phyloP scores from a whole-genome alignment of 2,329 filamentous ascomycete species.

The Exserohilum turcica region DNA sequence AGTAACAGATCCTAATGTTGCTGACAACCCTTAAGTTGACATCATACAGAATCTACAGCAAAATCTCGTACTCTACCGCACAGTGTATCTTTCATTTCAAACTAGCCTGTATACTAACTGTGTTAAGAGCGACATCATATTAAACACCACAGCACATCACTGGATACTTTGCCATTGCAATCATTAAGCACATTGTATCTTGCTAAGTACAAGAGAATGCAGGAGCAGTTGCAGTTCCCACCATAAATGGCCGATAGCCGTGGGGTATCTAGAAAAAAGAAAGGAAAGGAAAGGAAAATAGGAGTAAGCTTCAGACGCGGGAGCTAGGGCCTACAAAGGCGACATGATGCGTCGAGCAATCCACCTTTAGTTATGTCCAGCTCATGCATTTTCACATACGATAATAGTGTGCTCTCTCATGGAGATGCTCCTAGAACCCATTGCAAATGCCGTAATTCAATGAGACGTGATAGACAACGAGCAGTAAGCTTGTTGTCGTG shows the following conservation, averaged over 20 bases:
- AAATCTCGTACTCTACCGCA: too few relatives aligned
- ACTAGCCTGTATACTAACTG: too few relatives aligned
- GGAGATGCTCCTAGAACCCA: neutral
- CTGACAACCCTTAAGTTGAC: too few relatives aligned
- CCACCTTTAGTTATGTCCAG: neutral
- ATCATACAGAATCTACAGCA: too few relatives aligned
- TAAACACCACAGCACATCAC: neutral
- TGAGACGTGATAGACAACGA: neutral
- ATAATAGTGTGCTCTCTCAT: neutral
- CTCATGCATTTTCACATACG: slow-evolving; percentile 19
- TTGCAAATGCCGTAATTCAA: neutral
- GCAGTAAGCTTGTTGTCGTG: neutral
- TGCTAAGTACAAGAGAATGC: neutral
- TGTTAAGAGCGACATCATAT: too few relatives aligned
- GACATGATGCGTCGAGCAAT: slow-evolving; percentile 4
- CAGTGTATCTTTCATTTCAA: too few relatives aligned
- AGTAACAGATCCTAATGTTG: too few relatives aligned
- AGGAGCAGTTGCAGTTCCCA: slow-evolving; percentile 2
- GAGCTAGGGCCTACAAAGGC: neutral
- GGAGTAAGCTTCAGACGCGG: neutral
- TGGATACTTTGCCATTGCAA: neutral
- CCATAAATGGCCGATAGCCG: slow-evolving; percentile 11
- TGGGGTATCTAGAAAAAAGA: slow-evolving; percentile 35
- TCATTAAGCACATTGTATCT: neutral
- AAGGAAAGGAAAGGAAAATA: slow-evolving; percentile 17